Conservation (phyloP, 1,284 basidiomycete genomes). For the Ganoderma resinaceum region DNA sequence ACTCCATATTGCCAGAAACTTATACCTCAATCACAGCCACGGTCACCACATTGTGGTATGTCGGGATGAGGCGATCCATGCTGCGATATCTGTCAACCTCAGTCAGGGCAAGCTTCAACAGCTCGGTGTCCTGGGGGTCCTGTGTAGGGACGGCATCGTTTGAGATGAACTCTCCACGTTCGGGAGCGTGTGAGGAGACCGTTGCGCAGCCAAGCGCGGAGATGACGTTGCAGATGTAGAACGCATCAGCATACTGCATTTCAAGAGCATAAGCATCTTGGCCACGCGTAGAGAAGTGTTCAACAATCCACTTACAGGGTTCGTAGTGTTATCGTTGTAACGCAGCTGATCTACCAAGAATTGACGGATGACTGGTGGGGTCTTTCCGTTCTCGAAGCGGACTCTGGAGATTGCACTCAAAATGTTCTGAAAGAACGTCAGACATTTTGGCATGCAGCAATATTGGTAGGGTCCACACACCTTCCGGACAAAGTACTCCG, state of each 20-base stretch:
- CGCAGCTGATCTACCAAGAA: constrained; percentile 91
- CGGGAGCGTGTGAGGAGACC: constrained; percentile 76
- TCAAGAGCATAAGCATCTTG: neutral
- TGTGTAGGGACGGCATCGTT: constrained; percentile 70
- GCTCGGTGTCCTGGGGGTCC: constrained; percentile 67
- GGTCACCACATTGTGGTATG: constrained; percentile 93
- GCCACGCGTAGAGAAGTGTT: neutral
- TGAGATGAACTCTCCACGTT: constrained; percentile 77
- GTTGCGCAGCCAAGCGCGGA: constrained; percentile 82
- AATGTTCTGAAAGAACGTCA: constrained; percentile 58
- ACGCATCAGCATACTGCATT: constrained; percentile 85
- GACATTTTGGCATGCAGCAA: neutral
- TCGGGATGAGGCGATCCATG: constrained; percentile 95
- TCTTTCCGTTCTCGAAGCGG: constrained; percentile 86
- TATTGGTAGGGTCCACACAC: constrained; percentile 46
- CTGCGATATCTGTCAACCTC: constrained; percentile 93
- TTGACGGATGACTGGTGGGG: constrained; percentile 87
- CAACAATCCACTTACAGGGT: constrained; percentile 64
- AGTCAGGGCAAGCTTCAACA: constrained; percentile 75
- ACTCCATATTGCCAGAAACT: constrained; percentile 29
- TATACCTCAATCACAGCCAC: constrained; percentile 87
- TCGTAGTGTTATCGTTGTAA: constrained; percentile 96
- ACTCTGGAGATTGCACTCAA: constrained; percentile 86
- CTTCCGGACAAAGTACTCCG: constrained; percentile 96
- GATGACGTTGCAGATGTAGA: constrained; percentile 90